Conservation (phyloP, 2,329 filamentous ascomycete species). For the Hypoxylon sp. region DNA sequence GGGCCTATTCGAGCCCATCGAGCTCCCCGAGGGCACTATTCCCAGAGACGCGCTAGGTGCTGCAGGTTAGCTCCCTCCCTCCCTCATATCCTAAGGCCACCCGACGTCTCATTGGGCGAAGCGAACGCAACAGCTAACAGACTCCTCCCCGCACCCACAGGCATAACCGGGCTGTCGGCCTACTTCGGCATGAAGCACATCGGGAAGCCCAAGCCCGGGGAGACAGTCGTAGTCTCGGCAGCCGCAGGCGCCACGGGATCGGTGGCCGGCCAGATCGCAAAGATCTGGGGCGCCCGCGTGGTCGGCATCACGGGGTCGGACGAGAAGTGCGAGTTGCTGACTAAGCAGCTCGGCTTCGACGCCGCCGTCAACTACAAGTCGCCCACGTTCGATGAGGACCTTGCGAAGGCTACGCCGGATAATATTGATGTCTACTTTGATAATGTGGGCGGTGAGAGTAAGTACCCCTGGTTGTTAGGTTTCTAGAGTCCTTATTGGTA, state of each 20-base stretch:
- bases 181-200: slow-evolving; percentile 82
- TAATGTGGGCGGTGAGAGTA: slow-evolving; percentile 76
- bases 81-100: too few relatives aligned
- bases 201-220: slow-evolving; percentile 76
- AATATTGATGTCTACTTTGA: slow-evolving; percentile 75
- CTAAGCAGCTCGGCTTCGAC: slow-evolving; percentile 70
- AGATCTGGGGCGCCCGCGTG: slow-evolving; percentile 75
- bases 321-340: slow-evolving; percentile 75
- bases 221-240: slow-evolving; percentile 83
- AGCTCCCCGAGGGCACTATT: slow-evolving; percentile 60
- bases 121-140: not conserved
- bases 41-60: slow-evolving; percentile 74
- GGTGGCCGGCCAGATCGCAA: slow-evolving; percentile 83
- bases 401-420: slow-evolving; percentile 67
- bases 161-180: slow-evolving; percentile 80
- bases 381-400: slow-evolving; percentile 65
- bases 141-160: slow-evolving; percentile 24
- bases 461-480: not conserved
- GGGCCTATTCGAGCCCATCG: slow-evolving; percentile 56
- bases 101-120: not conserved
- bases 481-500: not conserved
- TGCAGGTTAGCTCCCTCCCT: slow-evolving; percentile 57
- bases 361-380: slow-evolving; percentile 73
- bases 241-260: slow-evolving; percentile 85
- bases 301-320: slow-evolving; percentile 76